Percentiles rank a stretch among this genome's conserved stretches.
Evolutionary conservation across 352 stramenopile species (phyloP).

Genomic region (Phytophthora megakarya): DNA sequence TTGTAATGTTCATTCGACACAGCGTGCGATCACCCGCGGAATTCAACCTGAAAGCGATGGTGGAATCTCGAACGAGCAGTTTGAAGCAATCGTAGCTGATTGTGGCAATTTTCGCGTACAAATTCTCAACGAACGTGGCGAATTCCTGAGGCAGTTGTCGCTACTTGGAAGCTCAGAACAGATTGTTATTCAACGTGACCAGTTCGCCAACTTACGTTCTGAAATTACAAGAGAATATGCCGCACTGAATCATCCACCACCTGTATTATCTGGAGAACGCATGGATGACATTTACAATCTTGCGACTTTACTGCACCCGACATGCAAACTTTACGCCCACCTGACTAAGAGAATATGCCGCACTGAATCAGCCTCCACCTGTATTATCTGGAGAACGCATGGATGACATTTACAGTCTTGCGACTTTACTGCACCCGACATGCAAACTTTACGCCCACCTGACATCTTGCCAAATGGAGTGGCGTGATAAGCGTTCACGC

Average conservation of each 20-base stretch:
- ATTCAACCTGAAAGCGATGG: constrained; percentile 31
- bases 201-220: constrained; percentile 35
- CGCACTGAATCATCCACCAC: constrained; percentile 20
- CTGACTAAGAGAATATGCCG: too few species aligned
- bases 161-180: constrained; percentile 50
- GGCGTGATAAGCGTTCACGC: constrained; percentile 30
- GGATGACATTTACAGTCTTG: constrained; percentile 40
- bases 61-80: constrained; percentile 64
- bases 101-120: constrained; percentile 72
- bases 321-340: constrained; percentile 33
- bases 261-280: constrained; percentile 31
- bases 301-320: constrained; percentile 51
- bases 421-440: constrained; percentile 49
- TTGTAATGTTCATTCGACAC: not conserved
- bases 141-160: constrained; percentile 57
- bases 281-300: constrained; percentile 44
- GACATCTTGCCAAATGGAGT: constrained; percentile 34
- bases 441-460: constrained; percentile 43
- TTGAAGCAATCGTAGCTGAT: constrained; percentile 71
- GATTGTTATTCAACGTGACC: constrained; percentile 43
- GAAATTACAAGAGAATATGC: constrained; percentile 42
- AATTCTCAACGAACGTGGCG: constrained; percentile 64
- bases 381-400: constrained; percentile 37
- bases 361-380: constrained; percentile 24
- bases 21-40: constrained; percentile 54